phyloP scores from a whole-genome alignment of 495 filamentous ascomycete genomes.

The Friedmanniomyces endolithicus region DNA sequence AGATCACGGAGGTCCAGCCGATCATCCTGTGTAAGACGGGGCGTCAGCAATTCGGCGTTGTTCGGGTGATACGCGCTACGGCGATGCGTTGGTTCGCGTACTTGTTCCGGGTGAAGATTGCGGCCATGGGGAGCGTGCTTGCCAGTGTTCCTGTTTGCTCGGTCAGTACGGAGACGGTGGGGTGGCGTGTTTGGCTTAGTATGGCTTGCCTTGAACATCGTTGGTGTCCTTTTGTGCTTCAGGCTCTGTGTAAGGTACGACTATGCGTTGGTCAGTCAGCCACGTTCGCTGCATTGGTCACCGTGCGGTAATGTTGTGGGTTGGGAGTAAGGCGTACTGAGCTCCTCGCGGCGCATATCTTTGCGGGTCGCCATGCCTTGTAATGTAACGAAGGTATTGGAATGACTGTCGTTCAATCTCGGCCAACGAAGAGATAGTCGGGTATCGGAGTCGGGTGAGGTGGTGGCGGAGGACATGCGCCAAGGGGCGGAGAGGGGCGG shows the following conservation, averaged over 20 bases:
- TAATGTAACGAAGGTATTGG: no score
- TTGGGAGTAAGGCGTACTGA: conserved; percentile 45
- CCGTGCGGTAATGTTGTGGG: neutral
- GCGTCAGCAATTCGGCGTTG: neutral
- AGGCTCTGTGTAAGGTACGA: conserved; percentile 51
- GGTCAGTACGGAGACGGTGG: conserved; percentile 22
- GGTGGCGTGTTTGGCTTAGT: neutral
- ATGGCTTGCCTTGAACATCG: conserved; percentile 33
- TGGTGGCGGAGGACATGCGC: neutral
- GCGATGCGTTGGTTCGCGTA: conserved; percentile 27
- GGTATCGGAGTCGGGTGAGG: neutral
- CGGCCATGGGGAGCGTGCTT: conserved; percentile 84
- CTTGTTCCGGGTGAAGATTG: conserved; percentile 87
- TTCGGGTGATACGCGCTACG: neutral
- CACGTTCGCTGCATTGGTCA: neutral
- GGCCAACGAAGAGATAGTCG: no score
- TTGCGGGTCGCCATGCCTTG: conserved; percentile 35
- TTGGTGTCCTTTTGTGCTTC: conserved; percentile 41
- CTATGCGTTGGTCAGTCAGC: conserved; percentile 27
- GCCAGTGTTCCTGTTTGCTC: conserved; percentile 53
- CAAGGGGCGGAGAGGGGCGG: neutral
- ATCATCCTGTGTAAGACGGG: neutral
- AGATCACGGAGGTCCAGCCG: conserved; percentile 65
- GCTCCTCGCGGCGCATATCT: conserved; percentile 74
- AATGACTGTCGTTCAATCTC: no score